Evolutionary conservation across 805 yeast species (phyloP).

Genomic region (Maudiozyma turicensis): DNA sequence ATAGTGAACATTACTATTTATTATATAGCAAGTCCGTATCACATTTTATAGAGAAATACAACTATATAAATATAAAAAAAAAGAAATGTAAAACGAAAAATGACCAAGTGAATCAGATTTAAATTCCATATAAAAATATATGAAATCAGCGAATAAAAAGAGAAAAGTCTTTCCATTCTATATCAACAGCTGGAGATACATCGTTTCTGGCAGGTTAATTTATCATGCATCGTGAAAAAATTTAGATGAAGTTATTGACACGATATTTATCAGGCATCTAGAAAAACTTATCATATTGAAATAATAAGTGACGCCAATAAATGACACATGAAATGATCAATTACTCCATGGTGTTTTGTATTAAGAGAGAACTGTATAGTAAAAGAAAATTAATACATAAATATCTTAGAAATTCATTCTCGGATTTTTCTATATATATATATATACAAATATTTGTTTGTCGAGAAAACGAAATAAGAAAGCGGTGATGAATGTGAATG

Average conservation of each 20-base stretch:
- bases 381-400: no score
- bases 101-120: slow-evolving; percentile 31
- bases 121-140: neutral
- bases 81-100: slow-evolving; percentile 25
- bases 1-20: neutral
- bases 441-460: no score
- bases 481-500: no score
- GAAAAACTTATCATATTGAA: slow-evolving; percentile 11
- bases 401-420: no score
- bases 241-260: neutral
- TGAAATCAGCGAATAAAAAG: slow-evolving; percentile 15
- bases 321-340: slow-evolving; percentile 19
- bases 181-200: slow-evolving; percentile 33
- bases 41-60: neutral
- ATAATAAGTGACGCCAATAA: slow-evolving; percentile 25
- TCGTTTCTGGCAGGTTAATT: slow-evolving; percentile 22
- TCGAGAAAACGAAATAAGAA: no score
- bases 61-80: slow-evolving; percentile 1
- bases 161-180: slow-evolving; percentile 24
- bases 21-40: neutral
- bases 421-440: no score
- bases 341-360: neutral
- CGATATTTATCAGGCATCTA: slow-evolving; percentile 16
- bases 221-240: slow-evolving; percentile 17
- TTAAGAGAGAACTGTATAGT: neutral